These are phyloP conservation scores for Amanita rubescens DNA, from an alignment of 768 basidiomycete species.

Conservation along the genomic window DNA sequence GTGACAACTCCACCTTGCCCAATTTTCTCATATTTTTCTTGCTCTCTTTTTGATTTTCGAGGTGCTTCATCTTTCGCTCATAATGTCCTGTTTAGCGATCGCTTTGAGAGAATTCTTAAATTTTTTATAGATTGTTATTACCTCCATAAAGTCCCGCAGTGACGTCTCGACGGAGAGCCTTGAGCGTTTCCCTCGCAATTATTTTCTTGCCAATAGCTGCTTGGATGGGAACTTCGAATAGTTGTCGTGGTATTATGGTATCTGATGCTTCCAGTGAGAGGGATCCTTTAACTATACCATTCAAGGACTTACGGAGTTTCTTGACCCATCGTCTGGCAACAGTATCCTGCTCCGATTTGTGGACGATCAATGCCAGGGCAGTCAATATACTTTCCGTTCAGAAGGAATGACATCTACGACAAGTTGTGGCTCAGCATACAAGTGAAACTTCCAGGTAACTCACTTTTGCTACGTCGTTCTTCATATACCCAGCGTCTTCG, in stretches of 20 bases:
- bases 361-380: slow-evolving; percentile 88
- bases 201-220: slow-evolving; percentile 84
- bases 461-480: slow-evolving; percentile 80
- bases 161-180: slow-evolving; percentile 83
- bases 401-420: slow-evolving; percentile 76
- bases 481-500: slow-evolving; percentile 85
- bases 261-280: slow-evolving; percentile 34
- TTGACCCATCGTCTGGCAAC: slow-evolving; percentile 84
- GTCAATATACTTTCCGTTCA: slow-evolving; percentile 89
- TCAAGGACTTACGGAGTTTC: slow-evolving; percentile 66
- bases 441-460: neutral
- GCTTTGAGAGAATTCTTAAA: no score
- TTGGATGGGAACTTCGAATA: slow-evolving; percentile 95
- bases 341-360: slow-evolving; percentile 66
- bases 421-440: neutral
- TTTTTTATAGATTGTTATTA: slow-evolving; percentile 12
- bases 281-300: neutral
- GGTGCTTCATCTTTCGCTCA: slow-evolving; percentile 86
- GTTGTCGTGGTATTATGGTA: slow-evolving; percentile 86
- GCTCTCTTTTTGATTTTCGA: slow-evolving; percentile 88
- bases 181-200: slow-evolving; percentile 84
- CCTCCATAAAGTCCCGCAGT: slow-evolving; percentile 93
- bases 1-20: slow-evolving; percentile 84
- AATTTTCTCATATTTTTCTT: slow-evolving; percentile 86
- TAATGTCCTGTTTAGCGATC: slow-evolving; percentile 57